Percentiles rank a stretch among this genome's conserved stretches.
Conservation (phyloP, 495 filamentous ascomycete species). For the Astrothelium macrocarpum region DNA sequence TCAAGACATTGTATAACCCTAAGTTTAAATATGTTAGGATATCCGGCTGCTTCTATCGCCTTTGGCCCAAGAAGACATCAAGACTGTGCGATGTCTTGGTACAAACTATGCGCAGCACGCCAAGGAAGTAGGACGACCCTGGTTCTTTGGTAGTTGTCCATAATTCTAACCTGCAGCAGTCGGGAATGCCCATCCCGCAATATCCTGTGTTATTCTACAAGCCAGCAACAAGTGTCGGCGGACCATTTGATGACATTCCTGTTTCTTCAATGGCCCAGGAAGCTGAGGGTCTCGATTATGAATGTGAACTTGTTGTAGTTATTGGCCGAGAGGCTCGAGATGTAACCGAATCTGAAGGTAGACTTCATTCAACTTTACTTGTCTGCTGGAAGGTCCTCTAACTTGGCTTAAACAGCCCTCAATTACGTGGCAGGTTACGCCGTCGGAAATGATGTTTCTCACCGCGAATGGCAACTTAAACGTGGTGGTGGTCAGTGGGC, state of each 20-base stretch:
- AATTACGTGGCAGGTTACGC: slow-evolving; percentile 42
- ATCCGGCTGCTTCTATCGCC: slow-evolving; percentile 21
- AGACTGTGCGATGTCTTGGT: slow-evolving; percentile 28
- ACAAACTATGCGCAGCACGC: slow-evolving; percentile 30
- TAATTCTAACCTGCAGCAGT: not conserved
- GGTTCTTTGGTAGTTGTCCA: not conserved
- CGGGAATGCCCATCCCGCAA: slow-evolving; percentile 25
- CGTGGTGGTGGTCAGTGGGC: slow-evolving; percentile 31
- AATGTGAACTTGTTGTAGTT: slow-evolving; percentile 42
- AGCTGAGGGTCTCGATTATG: slow-evolving; percentile 41
- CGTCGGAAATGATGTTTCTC: slow-evolving; percentile 42
- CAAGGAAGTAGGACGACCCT: not conserved
- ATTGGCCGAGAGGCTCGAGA: slow-evolving; percentile 41
- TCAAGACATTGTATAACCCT: not conserved
- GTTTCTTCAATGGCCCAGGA: slow-evolving; percentile 44
- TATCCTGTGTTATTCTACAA: slow-evolving; percentile 46
- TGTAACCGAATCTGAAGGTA: slow-evolving; percentile 28
- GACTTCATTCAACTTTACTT: not conserved
- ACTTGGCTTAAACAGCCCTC: slow-evolving; percentile 24
- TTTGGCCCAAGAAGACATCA: slow-evolving; percentile 21
- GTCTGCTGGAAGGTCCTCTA: not conserved
- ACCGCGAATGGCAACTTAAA: slow-evolving; percentile 39
- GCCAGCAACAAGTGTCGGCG: slow-evolving; percentile 36
- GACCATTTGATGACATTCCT: slow-evolving; percentile 33
- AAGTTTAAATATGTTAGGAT: not conserved